Conservation (phyloP, 2,329 filamentous ascomycete species). For the Neoarthrinium moseri region DNA sequence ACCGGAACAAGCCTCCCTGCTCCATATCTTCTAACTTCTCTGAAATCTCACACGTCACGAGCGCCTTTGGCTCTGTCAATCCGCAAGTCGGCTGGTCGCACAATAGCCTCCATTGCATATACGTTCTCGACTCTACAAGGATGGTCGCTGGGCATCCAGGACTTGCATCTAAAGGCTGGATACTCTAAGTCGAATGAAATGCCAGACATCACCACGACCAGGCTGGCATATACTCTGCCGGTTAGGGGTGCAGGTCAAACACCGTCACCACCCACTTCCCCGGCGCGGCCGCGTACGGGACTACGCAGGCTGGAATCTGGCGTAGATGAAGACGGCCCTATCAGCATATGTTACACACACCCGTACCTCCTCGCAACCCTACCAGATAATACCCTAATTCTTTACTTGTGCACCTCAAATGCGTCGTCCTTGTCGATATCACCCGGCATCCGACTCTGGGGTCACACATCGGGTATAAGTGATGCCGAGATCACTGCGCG, state of each 20-base stretch:
- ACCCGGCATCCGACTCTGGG: slow-evolving; percentile 76
- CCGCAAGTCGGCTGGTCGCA: slow-evolving; percentile 59
- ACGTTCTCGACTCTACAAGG: slow-evolving; percentile 75
- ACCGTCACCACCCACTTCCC: slow-evolving; percentile 23
- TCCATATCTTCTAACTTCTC: slow-evolving; percentile 68
- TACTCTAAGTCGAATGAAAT: slow-evolving; percentile 20
- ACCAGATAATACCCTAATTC: slow-evolving; percentile 81
- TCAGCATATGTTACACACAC: slow-evolving; percentile 68
- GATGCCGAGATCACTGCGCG: slow-evolving; percentile 80
- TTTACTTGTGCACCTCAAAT: slow-evolving; percentile 79
- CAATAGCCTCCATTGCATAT: slow-evolving; percentile 85
- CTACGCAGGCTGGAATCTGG: slow-evolving; percentile 1
- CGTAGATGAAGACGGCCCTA: slow-evolving; percentile 45
- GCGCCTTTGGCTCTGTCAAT: slow-evolving; percentile 82
- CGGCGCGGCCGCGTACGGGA: slow-evolving; percentile 14
- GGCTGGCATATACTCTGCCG: slow-evolving; percentile 38
- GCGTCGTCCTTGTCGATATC: slow-evolving; percentile 66
- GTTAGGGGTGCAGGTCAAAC: slow-evolving; percentile 19
- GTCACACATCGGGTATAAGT: slow-evolving; percentile 86
- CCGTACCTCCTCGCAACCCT: slow-evolving; percentile 84
- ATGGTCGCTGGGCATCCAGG: slow-evolving; percentile 91
- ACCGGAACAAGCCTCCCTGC: slow-evolving; percentile 21
- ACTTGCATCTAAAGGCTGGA: slow-evolving; percentile 61
- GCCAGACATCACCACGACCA: slow-evolving; percentile 35
- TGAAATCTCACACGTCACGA: slow-evolving; percentile 77